Base-by-base conservation (phyloP, 2,329 filamentous ascomycete genomes). In the Ophiostoma tasmaniense region DNA sequence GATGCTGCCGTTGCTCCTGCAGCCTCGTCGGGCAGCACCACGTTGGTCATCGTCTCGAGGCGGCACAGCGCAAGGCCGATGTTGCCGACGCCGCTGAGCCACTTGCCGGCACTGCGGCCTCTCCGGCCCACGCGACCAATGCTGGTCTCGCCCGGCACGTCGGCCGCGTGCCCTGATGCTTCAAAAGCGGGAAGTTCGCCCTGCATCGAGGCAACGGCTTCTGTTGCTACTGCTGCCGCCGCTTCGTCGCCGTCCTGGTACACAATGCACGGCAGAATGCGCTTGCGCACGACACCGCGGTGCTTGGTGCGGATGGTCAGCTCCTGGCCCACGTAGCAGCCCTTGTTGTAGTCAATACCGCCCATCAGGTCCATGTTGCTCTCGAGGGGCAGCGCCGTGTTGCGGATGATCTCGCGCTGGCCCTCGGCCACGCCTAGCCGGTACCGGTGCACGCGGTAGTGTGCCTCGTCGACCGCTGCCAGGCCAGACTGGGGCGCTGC, bases 291-390 rank as follows among this genome's bases (percentile, higher is more conserved):
- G 20, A 99, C 92, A 28, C 95, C 95, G 14, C 90, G 93, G 79
- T 99, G 95, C 77, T 93, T 90, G 1, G 95, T 99, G 59, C 95
- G 89, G 73, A 98, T 97, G 1, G 95, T 98, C 72, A 99, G 84
- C 78, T 99, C 95, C 79, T 99, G 95, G 0, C 95, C 95, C 8
- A 98, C 87, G 78, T 99, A 99, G 80, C 95, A 99, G 8, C 95
- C 95, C 81, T 99, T 99, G 76, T 88, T 88, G 81, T 95, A 99
- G 79, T 97, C 92, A 73, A 99, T 89, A 33, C 88, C 95, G 65
- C 86, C 85, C 84, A 91, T 91, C 70, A 91, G 80, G 78, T 99
- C 95, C 77, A 98, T 85, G 77, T 97, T 97, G 76, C 85, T 89
- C 79, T 98, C 94, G 78, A 93, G 89, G 0, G 95, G 94, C 68